Percentiles rank a stretch among this genome's conserved stretches.
Conservation (phyloP, 1,284 basidiomycete species). For the Heliocybe sulcata region DNA sequence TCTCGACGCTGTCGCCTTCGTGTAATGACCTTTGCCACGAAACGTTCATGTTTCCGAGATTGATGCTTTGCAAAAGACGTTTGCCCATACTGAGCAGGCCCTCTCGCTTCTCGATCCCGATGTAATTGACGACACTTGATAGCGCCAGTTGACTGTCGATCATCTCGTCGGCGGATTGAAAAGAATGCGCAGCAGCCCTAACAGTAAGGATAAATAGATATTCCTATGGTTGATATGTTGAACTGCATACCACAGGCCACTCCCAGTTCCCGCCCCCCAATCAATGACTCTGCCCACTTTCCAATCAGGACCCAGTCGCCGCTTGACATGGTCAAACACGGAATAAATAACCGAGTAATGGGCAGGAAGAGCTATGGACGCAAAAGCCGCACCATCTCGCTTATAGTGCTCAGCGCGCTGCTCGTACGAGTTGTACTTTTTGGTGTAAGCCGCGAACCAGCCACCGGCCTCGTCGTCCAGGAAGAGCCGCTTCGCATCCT, state of each 20-base stretch:
- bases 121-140: slow-evolving; percentile 50
- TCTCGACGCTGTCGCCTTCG: slow-evolving; percentile 34
- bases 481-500: slow-evolving; percentile 68
- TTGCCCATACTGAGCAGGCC: slow-evolving; percentile 62
- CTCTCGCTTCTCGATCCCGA: slow-evolving; percentile 66
- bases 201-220: background rate
- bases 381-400: slow-evolving; percentile 70
- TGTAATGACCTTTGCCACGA: slow-evolving; percentile 53
- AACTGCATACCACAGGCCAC: slow-evolving; percentile 58
- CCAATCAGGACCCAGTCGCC: slow-evolving; percentile 53
- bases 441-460: slow-evolving; percentile 51
- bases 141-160: slow-evolving; percentile 33
- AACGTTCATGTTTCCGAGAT: slow-evolving; percentile 41
- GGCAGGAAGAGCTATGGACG: slow-evolving; percentile 64
- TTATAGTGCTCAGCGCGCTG: slow-evolving; percentile 51
- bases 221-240: background rate
- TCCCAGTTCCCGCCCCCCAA: slow-evolving; percentile 72
- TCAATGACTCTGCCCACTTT: slow-evolving; percentile 55
- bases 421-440: slow-evolving; percentile 48
- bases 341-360: slow-evolving; percentile 69
- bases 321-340: slow-evolving; percentile 57
- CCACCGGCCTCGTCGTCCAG: slow-evolving; percentile 19
- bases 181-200: slow-evolving; percentile 61
- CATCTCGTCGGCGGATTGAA: slow-evolving; percentile 35
- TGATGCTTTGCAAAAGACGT: slow-evolving; percentile 48